phyloP scores from a whole-genome alignment of 495 filamentous ascomycete genomes.

The Penicillium dipodomyicola region DNA sequence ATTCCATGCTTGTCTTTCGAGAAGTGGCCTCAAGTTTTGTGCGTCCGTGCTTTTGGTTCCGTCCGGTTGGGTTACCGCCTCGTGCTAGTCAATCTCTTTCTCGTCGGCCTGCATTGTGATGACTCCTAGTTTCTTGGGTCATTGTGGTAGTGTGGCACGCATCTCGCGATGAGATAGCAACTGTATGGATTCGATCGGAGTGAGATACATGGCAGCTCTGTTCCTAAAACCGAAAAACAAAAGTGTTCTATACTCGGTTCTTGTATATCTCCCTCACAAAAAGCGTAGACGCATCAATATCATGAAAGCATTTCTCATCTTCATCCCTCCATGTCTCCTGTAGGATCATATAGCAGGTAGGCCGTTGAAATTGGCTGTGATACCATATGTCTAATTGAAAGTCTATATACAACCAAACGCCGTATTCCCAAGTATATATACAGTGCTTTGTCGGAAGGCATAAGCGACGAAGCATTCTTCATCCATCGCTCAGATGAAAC shows the following conservation, averaged over 20 bases:
- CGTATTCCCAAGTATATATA: slow-evolving; percentile 1
- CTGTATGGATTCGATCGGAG: slow-evolving; percentile 18
- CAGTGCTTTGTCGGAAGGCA: slow-evolving; percentile 2
- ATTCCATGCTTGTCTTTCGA: slow-evolving; percentile 10
- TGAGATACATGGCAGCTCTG: slow-evolving; percentile 26
- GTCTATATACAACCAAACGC: slow-evolving; percentile 12
- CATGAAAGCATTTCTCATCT: slow-evolving; percentile 11
- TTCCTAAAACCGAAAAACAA: slow-evolving; percentile 25
- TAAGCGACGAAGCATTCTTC: slow-evolving; percentile 11
- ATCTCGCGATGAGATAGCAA: slow-evolving; percentile 18
- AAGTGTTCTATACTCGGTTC: slow-evolving; percentile 24
- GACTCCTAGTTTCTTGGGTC: slow-evolving; percentile 7
- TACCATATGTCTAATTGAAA: slow-evolving; percentile 1
- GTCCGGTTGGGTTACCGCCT: slow-evolving; percentile 9
- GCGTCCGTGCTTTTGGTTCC: slow-evolving; percentile 14
- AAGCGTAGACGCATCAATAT: slow-evolving; percentile 9
- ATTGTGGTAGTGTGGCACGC: not conserved
- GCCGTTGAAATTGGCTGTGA: not conserved
- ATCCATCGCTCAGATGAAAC: not conserved
- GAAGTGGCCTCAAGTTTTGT: slow-evolving; percentile 6
- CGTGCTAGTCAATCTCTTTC: slow-evolving; percentile 8
- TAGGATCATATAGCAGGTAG: not conserved
- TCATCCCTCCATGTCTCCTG: not conserved
- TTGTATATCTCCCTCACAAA: slow-evolving; percentile 10
- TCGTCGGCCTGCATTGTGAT: slow-evolving; percentile 12